phyloP scores from a whole-genome alignment of 257 asterid species.

The Oldenlandia corymbosa region DNA sequence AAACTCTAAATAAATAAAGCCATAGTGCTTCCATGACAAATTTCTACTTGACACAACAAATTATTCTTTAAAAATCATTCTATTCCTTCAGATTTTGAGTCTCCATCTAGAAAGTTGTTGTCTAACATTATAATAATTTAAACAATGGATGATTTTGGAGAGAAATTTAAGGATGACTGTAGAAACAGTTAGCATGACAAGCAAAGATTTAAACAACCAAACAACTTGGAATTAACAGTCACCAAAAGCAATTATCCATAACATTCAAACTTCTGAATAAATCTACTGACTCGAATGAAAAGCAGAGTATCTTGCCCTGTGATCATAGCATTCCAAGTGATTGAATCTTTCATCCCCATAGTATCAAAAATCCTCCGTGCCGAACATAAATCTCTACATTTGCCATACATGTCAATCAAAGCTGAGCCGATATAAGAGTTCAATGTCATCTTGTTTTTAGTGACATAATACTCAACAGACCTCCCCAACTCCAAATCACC shows the following conservation, averaged over 20 bases:
- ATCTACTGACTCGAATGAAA: constrained; percentile 1
- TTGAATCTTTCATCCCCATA: constrained; percentile 44
- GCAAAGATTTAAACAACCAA: too few relatives aligned
- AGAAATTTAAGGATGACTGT: too few relatives aligned
- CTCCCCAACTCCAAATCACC: constrained; percentile 65
- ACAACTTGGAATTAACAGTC: background rate
- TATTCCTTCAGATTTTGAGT: background rate
- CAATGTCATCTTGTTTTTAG: constrained; percentile 37
- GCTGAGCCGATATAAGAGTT: constrained; percentile 76
- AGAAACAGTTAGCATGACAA: too few relatives aligned
- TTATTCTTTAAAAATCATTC: background rate
- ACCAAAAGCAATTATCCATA: background rate
- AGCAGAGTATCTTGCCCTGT: constrained; percentile 49
- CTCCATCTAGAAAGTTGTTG: background rate
- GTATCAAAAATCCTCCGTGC: constrained; percentile 55
- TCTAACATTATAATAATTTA: background rate
- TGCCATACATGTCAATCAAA: constrained; percentile 73
- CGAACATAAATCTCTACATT: constrained; percentile 70
- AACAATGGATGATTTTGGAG: background rate
- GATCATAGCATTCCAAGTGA: constrained; percentile 89
- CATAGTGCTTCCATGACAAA: background rate
- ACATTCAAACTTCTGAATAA: background rate
- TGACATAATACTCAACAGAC: constrained; percentile 43
- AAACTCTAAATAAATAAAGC: background rate
- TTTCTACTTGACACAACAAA: too few relatives aligned